These are phyloP conservation scores for Effrenium voratum DNA, from an alignment of 73 alveolate genomes.

Conservation along the genomic window DNA sequence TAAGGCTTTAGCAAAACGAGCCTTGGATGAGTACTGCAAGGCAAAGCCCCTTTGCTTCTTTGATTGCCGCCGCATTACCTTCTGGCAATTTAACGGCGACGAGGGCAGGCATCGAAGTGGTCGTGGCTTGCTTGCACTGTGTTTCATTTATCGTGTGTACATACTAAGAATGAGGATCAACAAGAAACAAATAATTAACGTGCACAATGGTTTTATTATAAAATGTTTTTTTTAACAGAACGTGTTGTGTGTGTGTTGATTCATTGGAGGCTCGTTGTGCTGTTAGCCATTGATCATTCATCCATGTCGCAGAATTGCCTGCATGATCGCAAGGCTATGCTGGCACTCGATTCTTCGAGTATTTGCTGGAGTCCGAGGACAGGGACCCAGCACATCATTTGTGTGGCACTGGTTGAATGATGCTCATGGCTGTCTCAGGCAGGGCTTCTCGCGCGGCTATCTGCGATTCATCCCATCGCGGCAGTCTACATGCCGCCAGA, in stretches of 20 bases:
- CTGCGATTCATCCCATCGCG: conserved; percentile 48
- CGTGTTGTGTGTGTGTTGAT: no score
- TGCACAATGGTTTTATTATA: no score
- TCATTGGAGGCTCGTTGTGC: no score
- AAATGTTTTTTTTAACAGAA: no score
- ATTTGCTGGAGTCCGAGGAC: conserved; percentile 18
- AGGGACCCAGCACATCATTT: not conserved
- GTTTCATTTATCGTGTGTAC: no score
- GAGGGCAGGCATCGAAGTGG: not conserved
- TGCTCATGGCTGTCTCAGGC: not conserved
- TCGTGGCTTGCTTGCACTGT: conserved; percentile 10
- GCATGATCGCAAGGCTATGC: conserved; percentile 42
- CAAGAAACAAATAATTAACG: no score
- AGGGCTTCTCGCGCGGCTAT: conserved; percentile 28
- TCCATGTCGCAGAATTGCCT: not conserved
- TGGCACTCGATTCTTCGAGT: conserved; percentile 38
- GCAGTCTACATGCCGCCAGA: conserved; percentile 34
- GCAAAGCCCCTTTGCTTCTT: conserved; percentile 2
- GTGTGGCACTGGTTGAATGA: not conserved
- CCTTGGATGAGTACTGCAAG: conserved; percentile 53
- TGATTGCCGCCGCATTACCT: conserved; percentile 61
- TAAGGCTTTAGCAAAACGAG: conserved; percentile 51
- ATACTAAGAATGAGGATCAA: no score
- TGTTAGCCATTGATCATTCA: not conserved
- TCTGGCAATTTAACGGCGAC: conserved; percentile 67